Percentiles rank a stretch among this genome's conserved stretches.
Evolutionary conservation across 441 rosid species (phyloP).

Genomic region (Gossypium schwendimanii): DNA sequence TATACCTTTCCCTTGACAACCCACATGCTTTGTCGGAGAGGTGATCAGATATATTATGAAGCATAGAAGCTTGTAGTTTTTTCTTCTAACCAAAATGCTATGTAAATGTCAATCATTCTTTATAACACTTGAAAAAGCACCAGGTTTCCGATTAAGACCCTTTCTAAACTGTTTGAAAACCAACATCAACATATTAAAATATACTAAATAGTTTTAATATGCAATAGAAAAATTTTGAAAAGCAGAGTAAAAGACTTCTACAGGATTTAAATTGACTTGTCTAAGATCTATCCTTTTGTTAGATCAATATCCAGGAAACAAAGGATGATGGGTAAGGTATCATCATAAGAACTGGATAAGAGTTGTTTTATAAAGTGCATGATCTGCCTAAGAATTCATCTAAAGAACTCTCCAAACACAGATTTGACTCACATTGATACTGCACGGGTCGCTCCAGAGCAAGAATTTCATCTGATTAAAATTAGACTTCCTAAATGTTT

Average conservation of each 20-base stretch:
- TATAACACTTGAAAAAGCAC: not conserved
- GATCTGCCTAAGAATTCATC: not conserved
- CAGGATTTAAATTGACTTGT: not conserved
- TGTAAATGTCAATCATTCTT: not conserved
- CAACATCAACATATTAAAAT: not conserved
- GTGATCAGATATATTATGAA: not conserved
- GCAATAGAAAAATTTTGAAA: not conserved
- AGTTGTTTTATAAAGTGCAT: not conserved
- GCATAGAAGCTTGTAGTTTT: not conserved
- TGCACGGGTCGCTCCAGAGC: not conserved
- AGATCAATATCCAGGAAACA: not conserved
- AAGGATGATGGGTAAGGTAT: not conserved
- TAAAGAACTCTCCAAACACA: not conserved
- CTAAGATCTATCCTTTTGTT: not conserved
- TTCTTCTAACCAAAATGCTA: constrained; percentile 4
- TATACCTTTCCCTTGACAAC: not conserved
- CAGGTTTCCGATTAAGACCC: not conserved
- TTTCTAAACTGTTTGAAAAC: not conserved
- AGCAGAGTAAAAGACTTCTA: not conserved
- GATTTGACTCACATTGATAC: not conserved
- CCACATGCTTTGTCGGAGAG: not conserved
- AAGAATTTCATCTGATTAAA: not conserved
- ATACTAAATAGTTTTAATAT: not conserved
- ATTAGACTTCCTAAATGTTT: not conserved
- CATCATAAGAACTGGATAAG: not conserved